A percentile compares a stretch with the other conserved stretches of the same genome.
Conservation (phyloP, 176 grass and related monocot genomes). For the Musa itinerans region DNA sequence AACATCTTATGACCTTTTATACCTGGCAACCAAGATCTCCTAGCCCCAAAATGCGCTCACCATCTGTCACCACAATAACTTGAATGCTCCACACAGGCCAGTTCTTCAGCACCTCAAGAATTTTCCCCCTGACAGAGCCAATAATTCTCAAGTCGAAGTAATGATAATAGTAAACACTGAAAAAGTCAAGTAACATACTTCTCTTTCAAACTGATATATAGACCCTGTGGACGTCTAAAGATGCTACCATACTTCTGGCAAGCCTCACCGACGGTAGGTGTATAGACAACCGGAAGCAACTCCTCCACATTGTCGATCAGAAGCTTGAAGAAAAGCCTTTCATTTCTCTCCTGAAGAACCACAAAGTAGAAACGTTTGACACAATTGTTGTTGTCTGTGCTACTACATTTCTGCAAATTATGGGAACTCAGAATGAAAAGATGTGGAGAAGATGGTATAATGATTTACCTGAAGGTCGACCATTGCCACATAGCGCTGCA, state of each 20-base stretch:
- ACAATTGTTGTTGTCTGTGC: neutral
- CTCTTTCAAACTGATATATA: constrained; percentile 94
- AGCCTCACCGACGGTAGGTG: constrained; percentile 92
- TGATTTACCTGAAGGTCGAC: constrained; percentile 89
- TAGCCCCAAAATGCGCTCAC: constrained; percentile 94
- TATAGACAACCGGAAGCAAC: constrained; percentile 88
- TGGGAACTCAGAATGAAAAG: neutral
- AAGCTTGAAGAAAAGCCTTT: constrained; percentile 97
- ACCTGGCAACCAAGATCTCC: constrained; percentile 99
- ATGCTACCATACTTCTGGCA: constrained; percentile 99
- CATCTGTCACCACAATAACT: constrained; percentile 96
- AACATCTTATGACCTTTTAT: constrained; percentile 21
- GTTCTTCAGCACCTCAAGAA: constrained; percentile 91
- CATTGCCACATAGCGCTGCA: constrained; percentile 94
- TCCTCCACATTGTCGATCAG: constrained; percentile 98
- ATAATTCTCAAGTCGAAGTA: constrained; percentile 8
- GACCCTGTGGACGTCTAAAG: constrained; percentile 72
- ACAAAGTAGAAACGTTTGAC: neutral
- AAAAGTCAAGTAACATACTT: constrained; percentile 52
- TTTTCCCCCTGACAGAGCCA: constrained; percentile 53
- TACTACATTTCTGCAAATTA: no score
- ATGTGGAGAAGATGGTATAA: neutral
- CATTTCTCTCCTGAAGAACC: constrained; percentile 61
- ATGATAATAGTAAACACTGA: neutral
- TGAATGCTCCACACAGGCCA: constrained; percentile 91